Evolutionary conservation across 2,329 filamentous ascomycete species (phyloP).

Genomic region (Purpureocillium lavendulum): DNA sequence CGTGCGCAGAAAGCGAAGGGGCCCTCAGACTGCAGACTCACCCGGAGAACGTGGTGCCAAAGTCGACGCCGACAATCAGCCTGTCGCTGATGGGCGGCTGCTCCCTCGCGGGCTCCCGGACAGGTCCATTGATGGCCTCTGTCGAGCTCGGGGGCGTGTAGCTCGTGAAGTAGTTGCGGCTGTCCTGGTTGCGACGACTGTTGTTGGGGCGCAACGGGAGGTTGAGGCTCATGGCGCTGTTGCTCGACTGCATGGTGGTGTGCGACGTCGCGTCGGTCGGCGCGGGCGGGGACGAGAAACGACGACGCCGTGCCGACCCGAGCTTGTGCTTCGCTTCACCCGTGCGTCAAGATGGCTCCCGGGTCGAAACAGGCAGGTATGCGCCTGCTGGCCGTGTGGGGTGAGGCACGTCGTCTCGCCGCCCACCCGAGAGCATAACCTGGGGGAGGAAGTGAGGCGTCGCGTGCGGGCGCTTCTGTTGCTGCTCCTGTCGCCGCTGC

Average conservation of each 20-base stretch:
- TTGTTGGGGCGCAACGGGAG: constrained; percentile 39
- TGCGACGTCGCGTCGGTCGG: not conserved
- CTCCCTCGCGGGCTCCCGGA: constrained; percentile 47
- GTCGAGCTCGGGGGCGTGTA: constrained; percentile 48
- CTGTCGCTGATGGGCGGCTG: constrained; percentile 48
- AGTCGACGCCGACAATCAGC: constrained; percentile 71
- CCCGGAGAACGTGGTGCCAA: constrained; percentile 79
- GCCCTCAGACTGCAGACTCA: too few relatives aligned
- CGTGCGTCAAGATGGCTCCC: too few relatives aligned
- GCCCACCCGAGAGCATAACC: too few relatives aligned
- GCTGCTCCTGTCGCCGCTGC: too few relatives aligned
- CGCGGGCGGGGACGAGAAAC: not conserved
- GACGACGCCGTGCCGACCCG: not conserved
- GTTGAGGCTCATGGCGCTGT: constrained; percentile 37
- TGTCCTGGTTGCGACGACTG: constrained; percentile 44
- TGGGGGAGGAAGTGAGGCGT: too few relatives aligned
- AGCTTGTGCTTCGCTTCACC: too few relatives aligned
- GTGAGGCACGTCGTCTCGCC: too few relatives aligned
- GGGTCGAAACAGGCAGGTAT: too few relatives aligned
- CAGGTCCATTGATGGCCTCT: constrained; percentile 54
- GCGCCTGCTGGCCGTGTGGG: too few relatives aligned
- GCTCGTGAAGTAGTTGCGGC: constrained; percentile 47
- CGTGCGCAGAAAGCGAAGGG: too few relatives aligned
- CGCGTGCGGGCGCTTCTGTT: too few relatives aligned
- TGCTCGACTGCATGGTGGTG: constrained; percentile 1